A percentile compares a stretch with the other conserved stretches of the same genome.
Conservation (phyloP, 1,139 yeast species). For the Hyphopichia pseudoburtonii region DNA sequence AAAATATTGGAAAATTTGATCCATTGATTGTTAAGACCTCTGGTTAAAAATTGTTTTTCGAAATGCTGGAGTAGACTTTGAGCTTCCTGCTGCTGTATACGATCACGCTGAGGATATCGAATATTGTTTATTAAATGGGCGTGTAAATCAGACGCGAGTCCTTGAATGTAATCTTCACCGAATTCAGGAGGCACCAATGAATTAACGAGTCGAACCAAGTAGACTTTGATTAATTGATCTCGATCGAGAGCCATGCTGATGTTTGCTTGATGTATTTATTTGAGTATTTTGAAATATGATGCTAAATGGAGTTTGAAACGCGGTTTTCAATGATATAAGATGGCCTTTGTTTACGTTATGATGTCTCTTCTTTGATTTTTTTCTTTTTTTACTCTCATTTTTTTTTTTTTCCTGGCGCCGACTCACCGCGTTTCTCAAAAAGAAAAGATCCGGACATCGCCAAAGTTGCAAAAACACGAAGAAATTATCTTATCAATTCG, state of each 20-base stretch:
- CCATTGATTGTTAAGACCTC: conserved; percentile 31
- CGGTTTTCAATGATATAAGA: too few species aligned
- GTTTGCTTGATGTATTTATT: background rate
- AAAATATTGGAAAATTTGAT: conserved; percentile 29
- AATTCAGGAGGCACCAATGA: conserved; percentile 40
- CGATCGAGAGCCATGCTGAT: conserved; percentile 28
- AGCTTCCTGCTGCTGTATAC: conserved; percentile 13
- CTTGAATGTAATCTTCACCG: conserved; percentile 38
- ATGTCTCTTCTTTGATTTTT: background rate
- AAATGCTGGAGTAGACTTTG: conserved; percentile 21
- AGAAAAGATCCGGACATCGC: too few species aligned
- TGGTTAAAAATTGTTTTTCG: conserved; percentile 27
- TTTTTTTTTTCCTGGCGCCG: too few species aligned
- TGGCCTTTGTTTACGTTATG: background rate
- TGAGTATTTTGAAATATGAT: background rate
- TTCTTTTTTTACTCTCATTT: background rate
- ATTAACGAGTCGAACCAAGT: conserved; percentile 37
- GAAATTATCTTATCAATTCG: too few species aligned
- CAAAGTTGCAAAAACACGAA: too few species aligned
- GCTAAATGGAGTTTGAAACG: too few species aligned
- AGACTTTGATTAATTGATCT: conserved; percentile 34
- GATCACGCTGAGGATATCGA: too few species aligned
- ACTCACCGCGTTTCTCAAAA: too few species aligned
- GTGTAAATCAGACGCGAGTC: conserved; percentile 31
- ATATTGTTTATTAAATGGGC: conserved; percentile 4